Base-by-base conservation (phyloP, 1,284 basidiomycete species). In the Ceratobasidium sp. region DNA sequence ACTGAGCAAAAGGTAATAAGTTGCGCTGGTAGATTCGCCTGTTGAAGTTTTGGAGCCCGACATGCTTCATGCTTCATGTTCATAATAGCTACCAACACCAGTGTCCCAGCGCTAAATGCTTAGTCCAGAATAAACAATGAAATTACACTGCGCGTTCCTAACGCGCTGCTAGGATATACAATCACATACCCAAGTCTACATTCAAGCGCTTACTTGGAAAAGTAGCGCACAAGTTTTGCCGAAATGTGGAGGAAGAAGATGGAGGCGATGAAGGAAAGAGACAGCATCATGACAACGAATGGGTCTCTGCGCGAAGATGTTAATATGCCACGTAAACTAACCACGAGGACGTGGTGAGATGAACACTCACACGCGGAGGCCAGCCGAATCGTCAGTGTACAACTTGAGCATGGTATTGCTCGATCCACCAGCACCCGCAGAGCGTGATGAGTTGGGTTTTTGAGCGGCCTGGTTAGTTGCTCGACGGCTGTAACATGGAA, bases 231-330 rank as follows among this genome's bases (percentile, higher is more conserved):
- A 84, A 98, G 87, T 88, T 98, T 98, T 82, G 96, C 96, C 77
- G 96, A 93, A 84, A 99, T 97, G 87, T 99, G 97, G 65, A 99
- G 93, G 91, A 97, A 96, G 90, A 99, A 98, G 84, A 99, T 98
- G 78, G 96, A 98, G 78, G 93, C 96, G 86, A 99, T 98, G 90
- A 99, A 99, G 46, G 96, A 96, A 79, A 99, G 91, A 33, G 97
- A 98, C 57, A 99, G 92, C 80, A 99, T 95, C 79, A 99, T 92
- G 81, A 99, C 97, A 81, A 99, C 97, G 87, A 97, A 98, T 6
- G 97, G 97, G 87, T 99, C 97, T 81, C 96, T 98, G 80, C 48
- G 42, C n/a, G 42, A 50, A 59, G 65, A 4, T 28, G 69, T 64
- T 68, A 38, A 23, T 52, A 56, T 33, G 75, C 71, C 64, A 46